phyloP scores from a whole-genome alignment of 768 basidiomycete species.

The Leccinum boreale region DNA sequence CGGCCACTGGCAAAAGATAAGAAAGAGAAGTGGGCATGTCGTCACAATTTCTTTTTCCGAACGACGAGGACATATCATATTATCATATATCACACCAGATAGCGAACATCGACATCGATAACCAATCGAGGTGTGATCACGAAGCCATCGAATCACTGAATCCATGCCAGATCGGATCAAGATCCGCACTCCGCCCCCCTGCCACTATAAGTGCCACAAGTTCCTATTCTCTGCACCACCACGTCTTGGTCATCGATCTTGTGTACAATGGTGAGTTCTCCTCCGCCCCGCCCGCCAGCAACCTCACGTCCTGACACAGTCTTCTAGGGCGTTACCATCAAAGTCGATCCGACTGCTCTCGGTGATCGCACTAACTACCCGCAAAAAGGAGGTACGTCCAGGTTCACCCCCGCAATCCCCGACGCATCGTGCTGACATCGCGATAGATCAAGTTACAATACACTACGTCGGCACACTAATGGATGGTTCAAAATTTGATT shows the following conservation, averaged over 20 bases:
- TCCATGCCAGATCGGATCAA: conserved; percentile 54
- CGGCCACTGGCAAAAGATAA: too few species aligned
- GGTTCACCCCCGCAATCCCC: conserved; percentile 8
- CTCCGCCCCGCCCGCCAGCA: neutral
- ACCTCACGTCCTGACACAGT: conserved; percentile 1
- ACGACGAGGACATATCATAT: conserved; percentile 12
- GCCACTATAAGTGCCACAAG: conserved; percentile 39
- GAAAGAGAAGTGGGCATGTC: neutral
- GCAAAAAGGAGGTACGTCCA: conserved; percentile 60
- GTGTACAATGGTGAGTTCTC: conserved; percentile 30
- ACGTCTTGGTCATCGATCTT: conserved; percentile 27
- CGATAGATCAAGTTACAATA: conserved; percentile 63
- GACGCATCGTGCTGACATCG: conserved; percentile 24
- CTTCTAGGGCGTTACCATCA: conserved; percentile 67
- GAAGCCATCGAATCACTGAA: conserved; percentile 4
- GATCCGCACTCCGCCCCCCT: conserved; percentile 65
- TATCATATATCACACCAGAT: conserved; percentile 13
- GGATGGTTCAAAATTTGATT: conserved; percentile 69
- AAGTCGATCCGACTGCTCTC: conserved; percentile 52
- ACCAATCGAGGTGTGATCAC: conserved; percentile 20
- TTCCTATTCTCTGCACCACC: conserved; percentile 25
- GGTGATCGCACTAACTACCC: conserved; percentile 70
- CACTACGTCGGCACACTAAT: conserved; percentile 76
- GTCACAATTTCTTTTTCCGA: conserved; percentile 1
- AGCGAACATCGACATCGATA: conserved; percentile 29